Evolutionary conservation across 441 rosid species (phyloP).

Genomic region (Hura crepitans): DNA sequence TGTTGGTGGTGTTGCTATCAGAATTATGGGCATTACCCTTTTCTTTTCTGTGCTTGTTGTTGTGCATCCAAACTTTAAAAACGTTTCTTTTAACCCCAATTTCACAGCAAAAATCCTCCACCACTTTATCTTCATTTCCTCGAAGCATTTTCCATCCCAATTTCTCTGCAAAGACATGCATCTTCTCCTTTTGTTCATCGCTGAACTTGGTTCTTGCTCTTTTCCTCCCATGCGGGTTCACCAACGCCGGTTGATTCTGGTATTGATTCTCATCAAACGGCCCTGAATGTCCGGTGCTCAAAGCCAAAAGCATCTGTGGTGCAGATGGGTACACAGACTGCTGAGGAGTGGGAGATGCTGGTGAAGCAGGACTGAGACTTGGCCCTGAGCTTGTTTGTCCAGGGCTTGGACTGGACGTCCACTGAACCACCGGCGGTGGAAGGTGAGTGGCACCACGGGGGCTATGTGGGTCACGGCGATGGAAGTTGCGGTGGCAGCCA

Average conservation of each 20-base stretch:
- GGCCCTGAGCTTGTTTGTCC: conserved; percentile 31
- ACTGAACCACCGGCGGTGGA: conserved; percentile 17
- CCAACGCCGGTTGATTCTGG: conserved; percentile 10
- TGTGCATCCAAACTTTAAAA: conserved; percentile 69
- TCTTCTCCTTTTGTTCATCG: conserved; percentile 49
- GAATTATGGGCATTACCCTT: conserved; percentile 21
- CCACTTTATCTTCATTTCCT: conserved; percentile 33
- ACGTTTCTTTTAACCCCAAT: conserved; percentile 49
- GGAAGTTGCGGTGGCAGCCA: conserved; percentile 76
- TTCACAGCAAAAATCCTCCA: conserved; percentile 42
- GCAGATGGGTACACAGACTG: conserved; percentile 42
- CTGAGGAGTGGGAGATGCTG: conserved; percentile 41
- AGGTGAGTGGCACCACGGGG: conserved; percentile 15
- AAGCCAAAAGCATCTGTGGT: conserved; percentile 42
- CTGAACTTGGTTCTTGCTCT: conserved; percentile 40
- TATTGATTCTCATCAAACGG: conserved; percentile 24
- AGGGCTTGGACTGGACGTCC: conserved; percentile 41
- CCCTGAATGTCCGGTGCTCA: conserved; percentile 26
- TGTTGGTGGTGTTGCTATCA: conserved; percentile 8
- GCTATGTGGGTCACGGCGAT: conserved; percentile 40
- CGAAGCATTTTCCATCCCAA: conserved; percentile 56
- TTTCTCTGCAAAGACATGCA: conserved; percentile 50
- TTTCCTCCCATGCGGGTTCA: conserved; percentile 21
- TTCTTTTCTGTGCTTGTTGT: conserved; percentile 44
- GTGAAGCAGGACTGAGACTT: conserved; percentile 33